A percentile compares a stretch with the other conserved stretches of the same genome.
Evolutionary conservation across 75 land plant genomes (phyloP).

Genomic region (Isoetes taiwanensis): DNA sequence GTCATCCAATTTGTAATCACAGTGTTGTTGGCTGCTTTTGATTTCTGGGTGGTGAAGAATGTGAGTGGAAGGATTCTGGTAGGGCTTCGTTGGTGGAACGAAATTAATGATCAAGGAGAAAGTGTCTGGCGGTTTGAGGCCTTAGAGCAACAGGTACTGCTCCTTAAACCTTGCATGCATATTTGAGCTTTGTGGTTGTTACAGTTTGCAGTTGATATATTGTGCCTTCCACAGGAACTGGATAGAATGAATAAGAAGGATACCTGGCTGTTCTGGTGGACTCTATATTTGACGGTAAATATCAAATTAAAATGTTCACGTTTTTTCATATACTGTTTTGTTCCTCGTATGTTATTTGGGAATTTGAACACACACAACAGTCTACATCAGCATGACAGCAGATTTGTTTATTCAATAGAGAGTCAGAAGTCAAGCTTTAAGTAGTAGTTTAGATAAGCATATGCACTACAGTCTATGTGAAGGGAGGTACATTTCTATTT

Average conservation of each 20-base stretch:
- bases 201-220: background rate
- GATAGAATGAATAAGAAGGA: constrained; percentile 50
- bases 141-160: constrained; percentile 20
- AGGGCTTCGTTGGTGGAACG: constrained; percentile 26
- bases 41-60: constrained; percentile 24
- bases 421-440: too few relatives aligned
- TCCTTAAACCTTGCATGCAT: background rate
- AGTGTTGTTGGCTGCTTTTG: constrained; percentile 11
- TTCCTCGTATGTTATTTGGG: too few relatives aligned
- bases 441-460: too few relatives aligned
- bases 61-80: constrained; percentile 24
- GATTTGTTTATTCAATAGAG: too few relatives aligned
- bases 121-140: constrained; percentile 25
- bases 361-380: too few relatives aligned
- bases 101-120: constrained; percentile 11
- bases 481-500: too few relatives aligned
- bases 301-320: too few relatives aligned
- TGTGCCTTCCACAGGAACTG: constrained; percentile 34
- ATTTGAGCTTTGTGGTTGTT: background rate
- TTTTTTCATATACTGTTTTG: too few relatives aligned
- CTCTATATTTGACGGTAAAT: constrained; percentile 20
- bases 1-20: constrained; percentile 23
- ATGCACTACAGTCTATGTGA: too few relatives aligned
- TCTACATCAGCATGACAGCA: too few relatives aligned
- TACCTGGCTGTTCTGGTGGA: constrained; percentile 25